phyloP scores from a whole-genome alignment of 768 basidiomycete genomes.

The Baorangia bicolor region DNA sequence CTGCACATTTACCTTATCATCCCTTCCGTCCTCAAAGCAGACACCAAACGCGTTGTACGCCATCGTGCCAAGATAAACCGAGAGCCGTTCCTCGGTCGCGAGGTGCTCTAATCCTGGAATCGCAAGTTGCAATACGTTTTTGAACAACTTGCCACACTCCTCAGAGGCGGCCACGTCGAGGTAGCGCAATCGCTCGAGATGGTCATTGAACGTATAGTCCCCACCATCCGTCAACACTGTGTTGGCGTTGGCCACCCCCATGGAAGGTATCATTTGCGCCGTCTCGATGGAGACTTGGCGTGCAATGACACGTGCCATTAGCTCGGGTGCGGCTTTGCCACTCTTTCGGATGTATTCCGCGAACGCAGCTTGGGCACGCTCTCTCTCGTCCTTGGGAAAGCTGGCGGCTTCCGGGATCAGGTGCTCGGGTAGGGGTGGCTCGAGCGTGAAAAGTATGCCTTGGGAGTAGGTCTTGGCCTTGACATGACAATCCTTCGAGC shows the following conservation, averaged over 20 bases:
- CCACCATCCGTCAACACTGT: slow-evolving; percentile 39
- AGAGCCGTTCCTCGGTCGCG: slow-evolving; percentile 61
- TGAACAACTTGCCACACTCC: slow-evolving; percentile 51
- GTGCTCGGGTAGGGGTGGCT: slow-evolving; percentile 54
- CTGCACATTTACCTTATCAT: slow-evolving; percentile 56
- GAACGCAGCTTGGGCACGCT: slow-evolving; percentile 59
- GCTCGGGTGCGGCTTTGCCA: slow-evolving; percentile 46
- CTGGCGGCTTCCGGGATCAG: slow-evolving; percentile 35
- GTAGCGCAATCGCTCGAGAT: slow-evolving; percentile 73
- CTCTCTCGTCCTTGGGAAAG: slow-evolving; percentile 43
- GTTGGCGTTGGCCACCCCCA: slow-evolving; percentile 16
- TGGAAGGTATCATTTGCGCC: slow-evolving; percentile 46
- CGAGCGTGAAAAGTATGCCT: slow-evolving; percentile 67
- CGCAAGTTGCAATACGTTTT: slow-evolving; percentile 55
- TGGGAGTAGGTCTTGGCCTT: slow-evolving; percentile 60
- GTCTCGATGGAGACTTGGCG: slow-evolving; percentile 68
- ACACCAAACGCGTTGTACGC: slow-evolving; percentile 78
- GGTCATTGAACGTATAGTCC: slow-evolving; percentile 69
- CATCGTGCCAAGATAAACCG: slow-evolving; percentile 65
- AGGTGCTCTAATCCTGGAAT: slow-evolving; percentile 74
- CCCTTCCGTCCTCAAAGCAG: slow-evolving; percentile 60
- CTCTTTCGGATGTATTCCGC: slow-evolving; percentile 53
- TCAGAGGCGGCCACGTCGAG: slow-evolving; percentile 51
- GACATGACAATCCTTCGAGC: slow-evolving; percentile 65
- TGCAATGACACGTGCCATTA: slow-evolving; percentile 71